These are phyloP conservation scores for Musa acuminata DNA, from an alignment of 176 grass and related monocot species.

Conservation along the genomic window DNA sequence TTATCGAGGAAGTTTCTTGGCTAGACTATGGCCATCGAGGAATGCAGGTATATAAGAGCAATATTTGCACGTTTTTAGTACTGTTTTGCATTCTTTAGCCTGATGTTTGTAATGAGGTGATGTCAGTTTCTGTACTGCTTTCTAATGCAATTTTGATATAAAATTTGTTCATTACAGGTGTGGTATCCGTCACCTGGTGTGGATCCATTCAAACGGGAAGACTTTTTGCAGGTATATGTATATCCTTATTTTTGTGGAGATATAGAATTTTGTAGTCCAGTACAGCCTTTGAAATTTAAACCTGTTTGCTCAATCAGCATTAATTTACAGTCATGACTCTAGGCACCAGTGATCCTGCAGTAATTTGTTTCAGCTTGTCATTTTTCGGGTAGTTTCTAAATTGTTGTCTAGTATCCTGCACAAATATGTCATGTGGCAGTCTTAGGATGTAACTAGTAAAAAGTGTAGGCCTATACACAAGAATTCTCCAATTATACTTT, in stretches of 20 bases:
- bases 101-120: not conserved
- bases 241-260: slow-evolving; percentile 7
- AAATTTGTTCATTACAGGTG: slow-evolving; percentile 50
- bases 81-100: not conserved
- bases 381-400: no score
- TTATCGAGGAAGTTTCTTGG: slow-evolving; percentile 99
- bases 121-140: not conserved
- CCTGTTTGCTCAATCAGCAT: no score
- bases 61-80: not conserved
- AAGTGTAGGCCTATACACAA: no score
- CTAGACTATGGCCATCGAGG: slow-evolving; percentile 95
- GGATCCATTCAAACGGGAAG: slow-evolving; percentile 89
- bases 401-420: no score
- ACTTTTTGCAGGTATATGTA: slow-evolving; percentile 80
- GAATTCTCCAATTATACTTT: no score
- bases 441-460: no score
- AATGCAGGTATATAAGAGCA: slow-evolving; percentile 59
- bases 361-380: no score
- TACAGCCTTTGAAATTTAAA: no score
- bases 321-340: no score
- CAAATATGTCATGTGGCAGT: no score
- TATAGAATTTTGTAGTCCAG: not conserved
- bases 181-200: slow-evolving; percentile 89
- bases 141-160: slow-evolving; percentile 6
- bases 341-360: no score